phyloP scores from a whole-genome alignment of 2,329 filamentous ascomycete species.

The Diaporthe sp. region DNA sequence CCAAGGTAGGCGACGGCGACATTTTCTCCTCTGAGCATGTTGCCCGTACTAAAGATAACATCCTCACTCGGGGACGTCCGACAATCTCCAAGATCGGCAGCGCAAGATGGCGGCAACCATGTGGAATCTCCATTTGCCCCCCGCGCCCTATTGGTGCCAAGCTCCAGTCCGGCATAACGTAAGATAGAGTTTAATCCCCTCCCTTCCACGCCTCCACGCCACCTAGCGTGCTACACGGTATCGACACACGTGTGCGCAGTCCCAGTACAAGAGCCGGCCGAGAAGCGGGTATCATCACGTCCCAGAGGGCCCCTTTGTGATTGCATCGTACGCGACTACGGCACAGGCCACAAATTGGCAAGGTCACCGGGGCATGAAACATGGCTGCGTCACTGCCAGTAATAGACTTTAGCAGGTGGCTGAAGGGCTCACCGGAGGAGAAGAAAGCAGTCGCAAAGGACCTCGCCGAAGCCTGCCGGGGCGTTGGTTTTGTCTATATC shows the following conservation, averaged over 20 bases:
- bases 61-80: constrained; percentile 14
- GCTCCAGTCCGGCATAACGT: constrained; percentile 18
- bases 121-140: constrained; percentile 6
- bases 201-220: neutral
- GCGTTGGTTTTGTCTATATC: constrained; percentile 53
- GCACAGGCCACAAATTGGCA: neutral
- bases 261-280: neutral
- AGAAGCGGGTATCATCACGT: neutral
- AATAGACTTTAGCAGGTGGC: constrained; percentile 41
- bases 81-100: constrained; percentile 36
- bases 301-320: neutral
- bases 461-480: constrained; percentile 49
- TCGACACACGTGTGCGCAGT: neutral
- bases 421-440: constrained; percentile 30
- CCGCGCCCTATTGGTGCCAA: constrained; percentile 31
- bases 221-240: neutral
- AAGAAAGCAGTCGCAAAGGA: constrained; percentile 32
- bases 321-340: neutral
- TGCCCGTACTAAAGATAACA: constrained; percentile 19
- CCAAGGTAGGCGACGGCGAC: neutral
- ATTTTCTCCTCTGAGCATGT: neutral
- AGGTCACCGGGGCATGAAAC: neutral
- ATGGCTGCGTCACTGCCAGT: constrained; percentile 35
- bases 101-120: constrained; percentile 1
- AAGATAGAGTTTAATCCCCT: constrained; percentile 7